These are phyloP conservation scores for Apiotrichum laibachii DNA, from an alignment of 1,284 basidiomycete genomes.

Conservation along the genomic window DNA sequence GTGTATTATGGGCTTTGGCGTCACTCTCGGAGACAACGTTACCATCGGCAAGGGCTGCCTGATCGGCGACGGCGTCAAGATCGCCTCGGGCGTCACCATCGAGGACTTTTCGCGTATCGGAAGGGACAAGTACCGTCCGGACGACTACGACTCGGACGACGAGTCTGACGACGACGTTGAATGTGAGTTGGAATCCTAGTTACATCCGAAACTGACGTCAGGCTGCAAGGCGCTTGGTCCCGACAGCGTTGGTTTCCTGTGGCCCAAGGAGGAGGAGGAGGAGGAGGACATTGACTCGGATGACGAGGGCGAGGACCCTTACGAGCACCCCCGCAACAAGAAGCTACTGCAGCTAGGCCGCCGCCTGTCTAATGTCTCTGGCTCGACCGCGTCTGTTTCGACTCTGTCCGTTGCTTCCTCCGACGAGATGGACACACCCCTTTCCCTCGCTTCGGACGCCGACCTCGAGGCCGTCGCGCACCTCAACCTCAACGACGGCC, in stretches of 20 bases:
- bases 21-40: conserved; percentile 53
- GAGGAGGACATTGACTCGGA: conserved; percentile 34
- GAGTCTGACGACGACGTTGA: conserved; percentile 53
- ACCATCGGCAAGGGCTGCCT: conserved; percentile 51
- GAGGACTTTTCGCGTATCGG: conserved; percentile 70
- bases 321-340: conserved; percentile 51
- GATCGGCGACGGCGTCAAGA: conserved; percentile 68
- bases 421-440: conserved; percentile 30
- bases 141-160: conserved; percentile 63
- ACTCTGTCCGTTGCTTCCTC: conserved; percentile 49
- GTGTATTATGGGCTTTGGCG: conserved; percentile 59
- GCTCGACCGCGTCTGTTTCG: conserved; percentile 39
- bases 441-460: conserved; percentile 21
- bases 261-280: conserved; percentile 51
- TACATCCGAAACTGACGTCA: not conserved
- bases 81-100: conserved; percentile 69
- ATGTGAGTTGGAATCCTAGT: conserved; percentile 9
- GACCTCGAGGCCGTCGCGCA: conserved; percentile 25
- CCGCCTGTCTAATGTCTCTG: conserved; percentile 34
- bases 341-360: conserved; percentile 48
- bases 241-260: conserved; percentile 48
- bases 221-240: conserved; percentile 32
- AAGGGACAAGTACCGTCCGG: conserved; percentile 69
- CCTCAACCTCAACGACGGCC: conserved; percentile 33
- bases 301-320: conserved; percentile 48